Percentiles rank a stretch among this genome's conserved stretches.
Conservation (phyloP, 2,329 filamentous ascomycete species). For the Alternaria alternata region DNA sequence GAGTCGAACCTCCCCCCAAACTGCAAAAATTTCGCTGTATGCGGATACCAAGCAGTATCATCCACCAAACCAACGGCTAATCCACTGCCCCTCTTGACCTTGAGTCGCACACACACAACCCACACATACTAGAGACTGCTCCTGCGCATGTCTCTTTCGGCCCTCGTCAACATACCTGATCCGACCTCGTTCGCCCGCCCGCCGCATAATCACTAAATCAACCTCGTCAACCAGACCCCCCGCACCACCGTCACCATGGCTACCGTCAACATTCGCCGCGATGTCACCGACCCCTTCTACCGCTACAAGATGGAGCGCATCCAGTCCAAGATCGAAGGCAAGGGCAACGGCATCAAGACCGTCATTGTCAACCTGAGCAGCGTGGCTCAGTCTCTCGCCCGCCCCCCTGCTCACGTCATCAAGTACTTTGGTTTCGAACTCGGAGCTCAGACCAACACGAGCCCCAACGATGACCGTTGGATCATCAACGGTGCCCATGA, state of each 20-base stretch:
- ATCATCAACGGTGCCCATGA: conserved; percentile 99
- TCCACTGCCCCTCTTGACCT: conserved; percentile 47
- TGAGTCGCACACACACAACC: conserved; percentile 53
- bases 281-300: conserved; percentile 99
- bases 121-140: conserved; percentile 39
- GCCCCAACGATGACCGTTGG: conserved; percentile 97
- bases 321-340: conserved; percentile 99
- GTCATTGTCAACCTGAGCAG: conserved; percentile 97
- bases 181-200: conserved; percentile 41
- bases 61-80: conserved; percentile 95
- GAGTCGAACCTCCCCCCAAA: conserved; percentile 91
- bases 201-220: conserved; percentile 42
- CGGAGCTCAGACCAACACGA: conserved; percentile 97
- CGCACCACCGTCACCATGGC: conserved; percentile 76
- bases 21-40: conserved; percentile 97
- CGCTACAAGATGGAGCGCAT: conserved; percentile 99
- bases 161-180: conserved; percentile 61
- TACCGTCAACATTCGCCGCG: conserved; percentile 95
- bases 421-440: conserved; percentile 99
- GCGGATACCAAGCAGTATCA: conserved; percentile 90
- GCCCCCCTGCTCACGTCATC: conserved; percentile 94
- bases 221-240: conserved; percentile 33
- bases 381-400: conserved; percentile 89
- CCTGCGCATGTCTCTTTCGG: conserved; percentile 68
- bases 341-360: conserved; percentile 99